Percentiles rank a stretch among this genome's conserved stretches.
phyloP scores from a whole-genome alignment of 495 filamentous ascomycete genomes.

The Saxophila tyrrhenica region DNA sequence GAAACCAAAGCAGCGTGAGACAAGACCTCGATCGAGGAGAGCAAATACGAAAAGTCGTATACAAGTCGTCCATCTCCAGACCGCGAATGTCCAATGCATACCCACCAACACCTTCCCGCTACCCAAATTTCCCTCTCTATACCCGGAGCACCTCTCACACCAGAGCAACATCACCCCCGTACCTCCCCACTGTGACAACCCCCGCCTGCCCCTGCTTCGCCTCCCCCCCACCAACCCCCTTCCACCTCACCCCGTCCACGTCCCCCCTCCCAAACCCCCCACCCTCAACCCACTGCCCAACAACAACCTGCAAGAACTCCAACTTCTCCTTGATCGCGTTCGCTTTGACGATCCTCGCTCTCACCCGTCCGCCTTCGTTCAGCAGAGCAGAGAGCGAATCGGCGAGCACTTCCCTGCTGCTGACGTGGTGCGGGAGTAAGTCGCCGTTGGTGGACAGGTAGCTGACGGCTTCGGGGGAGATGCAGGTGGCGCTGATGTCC shows the following conservation, averaged over 20 bases:
- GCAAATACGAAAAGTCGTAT: too few relatives aligned
- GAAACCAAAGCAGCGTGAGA: too few relatives aligned
- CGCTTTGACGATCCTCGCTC: constrained; percentile 53
- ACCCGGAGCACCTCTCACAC: not conserved
- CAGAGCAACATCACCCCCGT: constrained; percentile 49
- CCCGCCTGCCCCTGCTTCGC: constrained; percentile 3
- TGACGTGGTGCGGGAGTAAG: constrained; percentile 54
- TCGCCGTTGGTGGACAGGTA: constrained; percentile 50
- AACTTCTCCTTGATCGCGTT: constrained; percentile 77
- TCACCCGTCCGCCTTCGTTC: constrained; percentile 40
- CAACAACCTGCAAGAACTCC: constrained; percentile 55
- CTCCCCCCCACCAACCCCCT: constrained; percentile 37
- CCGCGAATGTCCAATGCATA: too few relatives aligned
- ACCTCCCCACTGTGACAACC: constrained; percentile 40
- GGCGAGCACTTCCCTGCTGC: constrained; percentile 47
- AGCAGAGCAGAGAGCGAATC: constrained; percentile 43
- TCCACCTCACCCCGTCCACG: constrained; percentile 39
- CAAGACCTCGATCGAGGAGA: too few relatives aligned
- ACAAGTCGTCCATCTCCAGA: too few relatives aligned
- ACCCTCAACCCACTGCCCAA: constrained; percentile 61
- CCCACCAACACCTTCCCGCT: too few relatives aligned
- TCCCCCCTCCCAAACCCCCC: constrained; percentile 54
- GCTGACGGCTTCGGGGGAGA: constrained; percentile 56
- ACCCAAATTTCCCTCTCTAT: too few relatives aligned
- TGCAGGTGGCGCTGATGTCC: constrained; percentile 76